phyloP scores from a whole-genome alignment of 2,329 filamentous ascomycete genomes.

The Plenodomus lindquistii region DNA sequence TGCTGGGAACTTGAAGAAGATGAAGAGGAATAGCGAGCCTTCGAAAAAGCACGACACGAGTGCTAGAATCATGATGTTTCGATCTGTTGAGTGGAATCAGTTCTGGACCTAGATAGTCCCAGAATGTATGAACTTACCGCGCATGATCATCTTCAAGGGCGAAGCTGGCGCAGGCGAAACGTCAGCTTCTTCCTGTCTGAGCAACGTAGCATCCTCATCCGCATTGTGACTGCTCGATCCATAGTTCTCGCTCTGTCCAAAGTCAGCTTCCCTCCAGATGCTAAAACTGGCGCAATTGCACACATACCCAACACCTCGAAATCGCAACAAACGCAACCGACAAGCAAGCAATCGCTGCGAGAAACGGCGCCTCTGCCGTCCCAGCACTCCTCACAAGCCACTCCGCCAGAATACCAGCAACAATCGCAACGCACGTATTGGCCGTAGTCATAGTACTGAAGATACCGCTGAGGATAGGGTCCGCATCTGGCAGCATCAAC shows the following conservation, averaged over 20 bases:
- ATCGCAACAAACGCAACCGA: constrained; percentile 53
- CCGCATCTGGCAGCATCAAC: constrained; percentile 49
- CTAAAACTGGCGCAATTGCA: background rate
- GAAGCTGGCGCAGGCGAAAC: constrained; percentile 22
- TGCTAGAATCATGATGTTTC: constrained; percentile 56
- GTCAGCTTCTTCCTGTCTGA: constrained; percentile 33
- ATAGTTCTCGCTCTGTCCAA: constrained; percentile 55
- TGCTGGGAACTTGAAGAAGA: constrained; percentile 65
- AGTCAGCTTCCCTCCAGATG: too few species aligned
- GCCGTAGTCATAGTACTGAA: constrained; percentile 60
- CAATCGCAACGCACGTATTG: constrained; percentile 54
- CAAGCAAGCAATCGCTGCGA: constrained; percentile 53
- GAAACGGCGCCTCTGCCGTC: constrained; percentile 57
- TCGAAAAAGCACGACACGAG: constrained; percentile 63
- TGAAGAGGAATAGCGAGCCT: constrained; percentile 65
- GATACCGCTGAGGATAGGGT: constrained; percentile 53
- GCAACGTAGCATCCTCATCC: constrained; percentile 24
- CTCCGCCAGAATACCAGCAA: constrained; percentile 58
- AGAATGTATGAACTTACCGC: constrained; percentile 9
- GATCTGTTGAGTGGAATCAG: constrained; percentile 37
- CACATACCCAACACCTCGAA: constrained; percentile 54
- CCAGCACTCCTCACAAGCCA: constrained; percentile 53
- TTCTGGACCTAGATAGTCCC: background rate
- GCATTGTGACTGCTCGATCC: constrained; percentile 36
- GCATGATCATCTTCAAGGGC: constrained; percentile 27